A percentile compares a stretch with the other conserved stretches of the same genome.
phyloP scores from a whole-genome alignment of 1,284 basidiomycete genomes.

The Cutaneotrichosporon sp. region DNA sequence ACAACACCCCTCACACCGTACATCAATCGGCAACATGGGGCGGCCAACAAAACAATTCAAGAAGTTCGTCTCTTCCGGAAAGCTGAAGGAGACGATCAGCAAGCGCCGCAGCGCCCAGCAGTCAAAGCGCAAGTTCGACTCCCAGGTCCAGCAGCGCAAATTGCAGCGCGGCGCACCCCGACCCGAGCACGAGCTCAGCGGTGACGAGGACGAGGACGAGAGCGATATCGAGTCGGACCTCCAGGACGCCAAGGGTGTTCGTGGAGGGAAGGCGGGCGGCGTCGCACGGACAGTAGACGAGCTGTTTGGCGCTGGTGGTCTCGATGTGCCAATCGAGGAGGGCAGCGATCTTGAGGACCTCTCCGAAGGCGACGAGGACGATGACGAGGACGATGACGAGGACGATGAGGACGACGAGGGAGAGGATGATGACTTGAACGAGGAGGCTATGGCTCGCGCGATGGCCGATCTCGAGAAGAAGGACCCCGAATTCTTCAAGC shows the following conservation, averaged over 20 bases:
- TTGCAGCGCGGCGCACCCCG: slow-evolving; percentile 40
- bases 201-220: slow-evolving; percentile 48
- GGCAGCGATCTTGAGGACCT: slow-evolving; percentile 56
- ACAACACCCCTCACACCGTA: slow-evolving; percentile 3
- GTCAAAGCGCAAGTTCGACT: slow-evolving; percentile 64
- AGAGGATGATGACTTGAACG: slow-evolving; percentile 53
- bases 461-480: slow-evolving; percentile 88
- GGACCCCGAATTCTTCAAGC: slow-evolving; percentile 98
- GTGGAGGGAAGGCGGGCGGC: slow-evolving; percentile 37
- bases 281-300: slow-evolving; percentile 65
- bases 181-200: slow-evolving; percentile 46
- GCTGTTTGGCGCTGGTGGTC: slow-evolving; percentile 58
- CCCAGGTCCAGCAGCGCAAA: slow-evolving; percentile 46
- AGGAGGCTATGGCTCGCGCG: slow-evolving; percentile 64
- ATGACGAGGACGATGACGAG: slow-evolving; percentile 43
- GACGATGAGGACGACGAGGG: slow-evolving; percentile 51
- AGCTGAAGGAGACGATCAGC: slow-evolving; percentile 77
- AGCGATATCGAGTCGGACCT: slow-evolving; percentile 19
- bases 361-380: slow-evolving; percentile 57
- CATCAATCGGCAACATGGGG: slow-evolving; percentile 51
- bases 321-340: slow-evolving; percentile 41
- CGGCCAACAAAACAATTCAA: slow-evolving; percentile 68
- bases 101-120: slow-evolving; percentile 71
- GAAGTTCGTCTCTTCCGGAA: slow-evolving; percentile 81
- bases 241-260: slow-evolving; percentile 47